Base-by-base conservation (phyloP, 768 basidiomycete species). In the Agaricus subrufescens region DNA sequence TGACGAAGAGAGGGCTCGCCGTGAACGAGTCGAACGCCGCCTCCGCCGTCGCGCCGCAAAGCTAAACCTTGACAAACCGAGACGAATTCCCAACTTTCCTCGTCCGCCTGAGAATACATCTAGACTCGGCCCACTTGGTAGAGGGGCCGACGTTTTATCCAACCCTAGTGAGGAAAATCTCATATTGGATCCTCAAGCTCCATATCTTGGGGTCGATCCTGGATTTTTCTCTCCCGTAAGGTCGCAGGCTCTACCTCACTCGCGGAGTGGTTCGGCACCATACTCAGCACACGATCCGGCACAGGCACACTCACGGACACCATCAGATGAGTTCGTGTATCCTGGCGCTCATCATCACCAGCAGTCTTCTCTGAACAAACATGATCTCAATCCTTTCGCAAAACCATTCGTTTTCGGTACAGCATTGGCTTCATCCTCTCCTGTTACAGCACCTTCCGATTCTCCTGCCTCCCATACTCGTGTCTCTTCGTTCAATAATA, bases 331-430 rank as follows among this genome's bases (percentile, higher is more conserved):
- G 6, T 66, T 67, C 44, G 59, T 63, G 26, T 65, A 63, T 56
- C 45, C 61, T 55, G 54, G 48, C 29, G 51, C 65, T 44, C 67
- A 61, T 0, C 64, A 59, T 15, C 51, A 57, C 23, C 63, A 65
- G 19, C 60, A 62, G 46, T 56, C 66, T 49, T 66, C 54, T 2
- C 66, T 23, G 67, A 62, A 58, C 37, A 67, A 62, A 50, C 64
- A 67, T 37, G 75, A 77, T 2, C 77, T 91, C 48, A 94, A 94
- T 66, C 91, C 91, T 0, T 76, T 82, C 49, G 91, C 91, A 5
- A 90, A 89, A 65, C 89, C 91, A 0, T 94, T 94, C 61, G 85
- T 91, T 8, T 93, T 93, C 66, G 89, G 88, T 52, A 58, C 71
- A 34, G 67, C 63, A 40, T 70, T 67, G 45, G 65, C 67, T 27